These are phyloP conservation scores for Sporothrix sp. DNA, from an alignment of 2,329 filamentous ascomycete species.

Conservation along the genomic window DNA sequence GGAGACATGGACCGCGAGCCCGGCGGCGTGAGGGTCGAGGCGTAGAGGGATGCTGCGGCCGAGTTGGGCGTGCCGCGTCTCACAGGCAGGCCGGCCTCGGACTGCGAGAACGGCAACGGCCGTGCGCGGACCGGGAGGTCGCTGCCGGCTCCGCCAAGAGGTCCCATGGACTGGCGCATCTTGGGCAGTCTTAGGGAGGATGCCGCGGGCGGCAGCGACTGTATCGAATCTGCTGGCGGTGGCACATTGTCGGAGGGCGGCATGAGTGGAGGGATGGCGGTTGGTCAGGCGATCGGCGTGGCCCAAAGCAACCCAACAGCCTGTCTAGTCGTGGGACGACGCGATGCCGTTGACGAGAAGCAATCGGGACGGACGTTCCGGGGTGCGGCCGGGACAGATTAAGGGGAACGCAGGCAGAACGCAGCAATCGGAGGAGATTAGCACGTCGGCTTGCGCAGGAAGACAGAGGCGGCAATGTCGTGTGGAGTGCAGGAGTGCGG, in stretches of 20 bases:
- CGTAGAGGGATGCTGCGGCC: constrained; percentile 51
- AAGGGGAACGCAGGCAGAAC: too few species aligned
- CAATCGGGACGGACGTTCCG: too few species aligned
- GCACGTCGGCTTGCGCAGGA: too few species aligned
- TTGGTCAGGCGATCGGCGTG: neutral
- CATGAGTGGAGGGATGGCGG: constrained; percentile 41
- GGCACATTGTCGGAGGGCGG: constrained; percentile 56
- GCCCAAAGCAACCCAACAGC: too few species aligned
- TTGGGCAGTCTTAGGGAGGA: constrained; percentile 51
- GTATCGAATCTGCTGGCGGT: constrained; percentile 55
- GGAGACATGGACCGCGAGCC: constrained; percentile 61
- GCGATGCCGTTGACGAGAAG: too few species aligned
- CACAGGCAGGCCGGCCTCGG: constrained; percentile 41
- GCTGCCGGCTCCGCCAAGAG: neutral
- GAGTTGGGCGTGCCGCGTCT: constrained; percentile 48
- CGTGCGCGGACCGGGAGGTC: constrained; percentile 7
- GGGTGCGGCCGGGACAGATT: too few species aligned
- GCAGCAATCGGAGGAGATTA: too few species aligned
- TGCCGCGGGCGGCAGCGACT: constrained; percentile 59
- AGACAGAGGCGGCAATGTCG: neutral
- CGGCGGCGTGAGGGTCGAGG: constrained; percentile 57
- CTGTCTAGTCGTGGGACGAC: neutral
- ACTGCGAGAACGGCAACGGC: constrained; percentile 35
- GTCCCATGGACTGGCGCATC: constrained; percentile 41
- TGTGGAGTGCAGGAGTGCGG: too few species aligned